A percentile compares a stretch with the other conserved stretches of the same genome.
Conservation (phyloP, 345 rosid genomes). For the Hirschfeldia incana region DNA sequence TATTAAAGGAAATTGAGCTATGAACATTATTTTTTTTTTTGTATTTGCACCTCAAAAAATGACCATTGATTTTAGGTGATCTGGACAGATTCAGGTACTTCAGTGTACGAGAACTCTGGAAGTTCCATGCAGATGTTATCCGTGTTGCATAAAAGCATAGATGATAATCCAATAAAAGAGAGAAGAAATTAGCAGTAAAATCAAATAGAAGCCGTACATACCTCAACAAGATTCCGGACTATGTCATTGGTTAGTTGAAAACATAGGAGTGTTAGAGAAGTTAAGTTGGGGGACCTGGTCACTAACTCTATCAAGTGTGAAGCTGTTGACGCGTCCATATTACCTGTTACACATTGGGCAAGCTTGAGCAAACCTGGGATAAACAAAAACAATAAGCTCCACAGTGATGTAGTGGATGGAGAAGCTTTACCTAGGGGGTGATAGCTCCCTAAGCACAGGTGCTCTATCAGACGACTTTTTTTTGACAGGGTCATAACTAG, state of each 20-base stretch:
- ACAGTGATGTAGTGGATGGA: background rate
- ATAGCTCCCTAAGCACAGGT: slow-evolving; percentile 50
- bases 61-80: slow-evolving; percentile 70
- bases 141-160: background rate
- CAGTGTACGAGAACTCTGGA: slow-evolving; percentile 63
- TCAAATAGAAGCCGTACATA: slow-evolving; percentile 31
- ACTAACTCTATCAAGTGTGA: slow-evolving; percentile 59
- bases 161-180: background rate
- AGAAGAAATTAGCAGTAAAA: background rate
- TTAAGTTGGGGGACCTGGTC: slow-evolving; percentile 64
- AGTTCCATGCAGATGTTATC: background rate
- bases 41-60: slow-evolving; percentile 58
- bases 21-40: background rate
- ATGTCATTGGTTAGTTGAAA: slow-evolving; percentile 70
- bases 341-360: slow-evolving; percentile 20
- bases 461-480: slow-evolving; percentile 48
- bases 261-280: slow-evolving; percentile 77
- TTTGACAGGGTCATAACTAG: slow-evolving; percentile 59
- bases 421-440: slow-evolving; percentile 50
- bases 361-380: slow-evolving; percentile 26
- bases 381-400: slow-evolving; percentile 21
- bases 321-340: background rate
- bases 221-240: slow-evolving; percentile 68
- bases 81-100: slow-evolving; percentile 75
- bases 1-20: background rate